Percentiles rank a stretch among this genome's conserved stretches.
phyloP scores from a whole-genome alignment of 2,329 filamentous ascomycete species.

The Fusarium clavum region DNA sequence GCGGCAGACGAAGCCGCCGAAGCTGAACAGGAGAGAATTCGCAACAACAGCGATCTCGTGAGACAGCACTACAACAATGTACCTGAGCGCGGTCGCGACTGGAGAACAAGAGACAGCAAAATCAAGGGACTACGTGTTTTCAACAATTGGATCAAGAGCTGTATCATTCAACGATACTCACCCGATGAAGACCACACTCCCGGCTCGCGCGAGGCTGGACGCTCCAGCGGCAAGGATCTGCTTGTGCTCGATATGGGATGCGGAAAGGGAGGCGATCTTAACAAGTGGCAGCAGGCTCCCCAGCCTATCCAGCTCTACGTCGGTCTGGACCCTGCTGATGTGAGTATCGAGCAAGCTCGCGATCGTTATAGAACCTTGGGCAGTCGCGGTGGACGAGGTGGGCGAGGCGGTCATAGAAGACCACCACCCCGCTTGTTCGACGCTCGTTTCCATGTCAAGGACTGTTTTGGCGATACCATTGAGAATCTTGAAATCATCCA shows the following conservation, averaged over 20 bases:
- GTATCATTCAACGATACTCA: constrained; percentile 95
- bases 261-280: constrained; percentile 94
- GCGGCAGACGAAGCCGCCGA: constrained; percentile 53
- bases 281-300: constrained; percentile 96
- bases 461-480: constrained; percentile 89
- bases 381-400: constrained; percentile 67
- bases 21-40: constrained; percentile 55
- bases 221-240: constrained; percentile 68
- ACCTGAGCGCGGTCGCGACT: constrained; percentile 91
- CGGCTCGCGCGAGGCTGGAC: constrained; percentile 66
- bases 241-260: constrained; percentile 94
- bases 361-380: constrained; percentile 84
- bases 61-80: constrained; percentile 96
- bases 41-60: constrained; percentile 83
- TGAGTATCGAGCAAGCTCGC: constrained; percentile 90
- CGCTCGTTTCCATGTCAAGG: constrained; percentile 88
- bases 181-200: constrained; percentile 79
- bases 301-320: constrained; percentile 93
- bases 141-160: constrained; percentile 99
- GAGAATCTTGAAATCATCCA: constrained; percentile 83
- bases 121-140: constrained; percentile 95
- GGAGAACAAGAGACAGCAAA: constrained; percentile 91
- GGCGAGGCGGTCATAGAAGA: constrained; percentile 62
- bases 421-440: constrained; percentile 75
- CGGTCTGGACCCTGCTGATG: constrained; percentile 90